These are phyloP conservation scores for Byssothecium circinans DNA, from an alignment of 2,329 filamentous ascomycete species.

Conservation along the genomic window DNA sequence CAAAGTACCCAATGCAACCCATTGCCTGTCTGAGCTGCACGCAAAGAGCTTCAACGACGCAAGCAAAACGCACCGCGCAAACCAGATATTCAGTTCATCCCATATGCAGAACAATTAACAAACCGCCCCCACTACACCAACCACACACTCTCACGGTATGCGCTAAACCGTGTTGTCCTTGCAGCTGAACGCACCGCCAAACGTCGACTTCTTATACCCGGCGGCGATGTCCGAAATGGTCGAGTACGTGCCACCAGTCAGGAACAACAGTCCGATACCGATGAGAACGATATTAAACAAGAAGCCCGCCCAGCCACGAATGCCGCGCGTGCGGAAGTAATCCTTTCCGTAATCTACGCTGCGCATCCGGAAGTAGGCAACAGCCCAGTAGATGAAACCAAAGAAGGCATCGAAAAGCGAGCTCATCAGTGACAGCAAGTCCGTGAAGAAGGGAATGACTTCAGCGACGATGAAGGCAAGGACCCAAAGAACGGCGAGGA, in stretches of 20 bases:
- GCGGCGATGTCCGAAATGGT: conserved; percentile 72
- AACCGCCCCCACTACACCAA: background rate
- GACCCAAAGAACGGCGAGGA: conserved; percentile 77
- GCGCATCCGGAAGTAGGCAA: conserved; percentile 78
- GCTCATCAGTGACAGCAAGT: conserved; percentile 73
- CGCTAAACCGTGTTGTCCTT: conserved; percentile 63
- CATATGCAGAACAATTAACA: background rate
- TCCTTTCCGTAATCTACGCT: conserved; percentile 61
- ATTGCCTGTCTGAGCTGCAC: too few relatives aligned
- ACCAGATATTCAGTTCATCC: background rate
- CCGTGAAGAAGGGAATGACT: conserved; percentile 90
- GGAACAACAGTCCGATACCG: conserved; percentile 74
- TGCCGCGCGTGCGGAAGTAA: conserved; percentile 56
- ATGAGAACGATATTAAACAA: conserved; percentile 74
- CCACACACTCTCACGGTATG: background rate
- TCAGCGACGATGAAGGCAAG: conserved; percentile 89
- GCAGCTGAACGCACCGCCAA: conserved; percentile 76
- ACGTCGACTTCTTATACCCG: conserved; percentile 65
- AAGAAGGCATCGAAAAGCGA: conserved; percentile 91
- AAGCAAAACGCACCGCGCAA: background rate
- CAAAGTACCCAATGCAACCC: too few relatives aligned
- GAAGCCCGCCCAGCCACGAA: conserved; percentile 58
- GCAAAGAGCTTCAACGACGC: too few relatives aligned
- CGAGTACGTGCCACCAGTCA: conserved; percentile 77
- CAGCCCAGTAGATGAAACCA: conserved; percentile 93